These are phyloP conservation scores for Nemania sp. DNA, from an alignment of 2,329 filamentous ascomycete species.

Conservation along the genomic window DNA sequence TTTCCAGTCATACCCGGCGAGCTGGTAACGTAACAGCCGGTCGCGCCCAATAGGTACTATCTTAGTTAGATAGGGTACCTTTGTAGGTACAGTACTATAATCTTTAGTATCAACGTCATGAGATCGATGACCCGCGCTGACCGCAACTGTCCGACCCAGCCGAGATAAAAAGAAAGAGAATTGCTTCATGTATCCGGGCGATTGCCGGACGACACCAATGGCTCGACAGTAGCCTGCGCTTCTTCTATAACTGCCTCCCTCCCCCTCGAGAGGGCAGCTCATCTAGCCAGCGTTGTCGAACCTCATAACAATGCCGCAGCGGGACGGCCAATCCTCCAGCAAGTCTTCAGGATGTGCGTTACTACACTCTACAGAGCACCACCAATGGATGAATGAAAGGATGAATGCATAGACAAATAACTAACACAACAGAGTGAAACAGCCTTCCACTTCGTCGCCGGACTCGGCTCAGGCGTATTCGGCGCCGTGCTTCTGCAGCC, in stretches of 20 bases:
- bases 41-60: too few relatives aligned
- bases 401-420: too few relatives aligned
- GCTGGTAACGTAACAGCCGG: not conserved
- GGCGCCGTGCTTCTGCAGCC: slow-evolving; percentile 92
- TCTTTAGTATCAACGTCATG: too few relatives aligned
- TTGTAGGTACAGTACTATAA: too few relatives aligned
- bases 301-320: slow-evolving; percentile 30
- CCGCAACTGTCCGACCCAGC: too few relatives aligned
- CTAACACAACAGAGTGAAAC: too few relatives aligned
- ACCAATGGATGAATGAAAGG: too few relatives aligned
- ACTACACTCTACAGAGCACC: not conserved
- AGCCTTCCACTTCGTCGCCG: slow-evolving; percentile 88
- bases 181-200: not conserved
- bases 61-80: too few relatives aligned
- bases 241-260: not conserved
- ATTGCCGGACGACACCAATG: slow-evolving; percentile 14
- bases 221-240: slow-evolving; percentile 18
- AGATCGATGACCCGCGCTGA: too few relatives aligned
- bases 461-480: slow-evolving; percentile 82
- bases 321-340: slow-evolving; percentile 18
- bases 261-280: slow-evolving; percentile 11
- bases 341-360: slow-evolving; percentile 36
- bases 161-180: too few relatives aligned
- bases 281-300: slow-evolving; percentile 1
- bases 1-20: not conserved